Evolutionary conservation across 2,329 filamentous ascomycete species (phyloP).

Genomic region (Botrytis elliptica): DNA sequence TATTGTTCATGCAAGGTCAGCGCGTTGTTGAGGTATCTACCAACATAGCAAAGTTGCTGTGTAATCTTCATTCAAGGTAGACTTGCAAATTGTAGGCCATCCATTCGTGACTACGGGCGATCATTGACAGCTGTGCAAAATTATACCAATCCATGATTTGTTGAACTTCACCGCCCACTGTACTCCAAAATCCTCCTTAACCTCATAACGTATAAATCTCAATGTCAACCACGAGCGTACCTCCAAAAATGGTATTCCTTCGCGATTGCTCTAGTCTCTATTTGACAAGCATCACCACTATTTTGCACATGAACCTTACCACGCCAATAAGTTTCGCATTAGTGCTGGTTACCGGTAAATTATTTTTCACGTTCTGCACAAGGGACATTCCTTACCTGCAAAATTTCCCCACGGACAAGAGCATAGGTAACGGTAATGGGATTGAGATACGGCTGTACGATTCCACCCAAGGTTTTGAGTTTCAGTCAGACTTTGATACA

Average conservation of each 20-base stretch:
- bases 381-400: not conserved
- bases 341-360: too few relatives aligned
- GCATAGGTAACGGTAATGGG: fast-evolving
- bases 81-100: not conserved
- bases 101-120: not conserved
- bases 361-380: not conserved
- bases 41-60: not conserved
- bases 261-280: too few relatives aligned
- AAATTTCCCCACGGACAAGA: not conserved
- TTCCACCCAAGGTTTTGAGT: not conserved
- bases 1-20: not conserved
- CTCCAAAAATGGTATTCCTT: not conserved
- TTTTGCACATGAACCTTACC: not conserved
- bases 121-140: not conserved
- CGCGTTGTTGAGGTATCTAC: not conserved
- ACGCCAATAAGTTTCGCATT: not conserved
- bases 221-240: not conserved
- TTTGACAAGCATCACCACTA: not conserved
- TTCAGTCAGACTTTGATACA: not conserved
- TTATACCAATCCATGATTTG: not conserved
- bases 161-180: not conserved
- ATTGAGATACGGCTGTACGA: not conserved
- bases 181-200: not conserved
- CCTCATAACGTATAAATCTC: too few relatives aligned
- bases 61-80: not conserved